Conservation (phyloP, 2,329 filamentous ascomycete species). For the Incumbomyces lentus region DNA sequence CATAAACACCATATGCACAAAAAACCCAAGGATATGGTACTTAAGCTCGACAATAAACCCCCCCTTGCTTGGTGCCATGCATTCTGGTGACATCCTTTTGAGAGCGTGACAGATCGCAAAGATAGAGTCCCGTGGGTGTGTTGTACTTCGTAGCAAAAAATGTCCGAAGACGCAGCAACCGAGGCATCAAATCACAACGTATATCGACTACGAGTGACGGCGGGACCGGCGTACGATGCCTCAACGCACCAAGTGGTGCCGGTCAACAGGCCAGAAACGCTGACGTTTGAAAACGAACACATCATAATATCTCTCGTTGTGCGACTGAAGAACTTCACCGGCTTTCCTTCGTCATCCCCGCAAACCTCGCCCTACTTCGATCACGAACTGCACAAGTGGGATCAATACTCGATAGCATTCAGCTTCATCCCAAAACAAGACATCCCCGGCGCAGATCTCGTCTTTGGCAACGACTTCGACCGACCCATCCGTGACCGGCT, state of each 20-base stretch:
- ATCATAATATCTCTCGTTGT: slow-evolving; percentile 65
- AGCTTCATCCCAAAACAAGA: slow-evolving; percentile 60
- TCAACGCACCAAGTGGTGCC: slow-evolving; percentile 61
- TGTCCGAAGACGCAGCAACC: slow-evolving; percentile 7
- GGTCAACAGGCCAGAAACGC: slow-evolving; percentile 59
- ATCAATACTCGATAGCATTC: slow-evolving; percentile 79
- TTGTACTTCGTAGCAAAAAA: background rate
- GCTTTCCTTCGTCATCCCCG: slow-evolving; percentile 63
- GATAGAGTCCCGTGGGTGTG: no score
- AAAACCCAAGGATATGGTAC: no score
- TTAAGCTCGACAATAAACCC: no score
- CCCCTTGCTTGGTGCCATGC: no score
- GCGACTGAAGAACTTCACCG: slow-evolving; percentile 55
- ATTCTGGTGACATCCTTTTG: no score
- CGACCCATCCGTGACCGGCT: slow-evolving; percentile 76
- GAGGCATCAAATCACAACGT: slow-evolving; percentile 8
- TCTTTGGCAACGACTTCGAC: slow-evolving; percentile 95
- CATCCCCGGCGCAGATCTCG: slow-evolving; percentile 61
- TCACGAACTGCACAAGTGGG: slow-evolving; percentile 55
- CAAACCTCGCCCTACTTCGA: slow-evolving; percentile 67
- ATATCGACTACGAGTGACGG: slow-evolving; percentile 73
- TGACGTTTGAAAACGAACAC: slow-evolving; percentile 53
- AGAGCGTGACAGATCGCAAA: no score
- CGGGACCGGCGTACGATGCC: slow-evolving; percentile 64
- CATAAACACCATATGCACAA: no score